phyloP scores from a whole-genome alignment of 2,329 filamentous ascomycete species.

The Fusarium falciforme region DNA sequence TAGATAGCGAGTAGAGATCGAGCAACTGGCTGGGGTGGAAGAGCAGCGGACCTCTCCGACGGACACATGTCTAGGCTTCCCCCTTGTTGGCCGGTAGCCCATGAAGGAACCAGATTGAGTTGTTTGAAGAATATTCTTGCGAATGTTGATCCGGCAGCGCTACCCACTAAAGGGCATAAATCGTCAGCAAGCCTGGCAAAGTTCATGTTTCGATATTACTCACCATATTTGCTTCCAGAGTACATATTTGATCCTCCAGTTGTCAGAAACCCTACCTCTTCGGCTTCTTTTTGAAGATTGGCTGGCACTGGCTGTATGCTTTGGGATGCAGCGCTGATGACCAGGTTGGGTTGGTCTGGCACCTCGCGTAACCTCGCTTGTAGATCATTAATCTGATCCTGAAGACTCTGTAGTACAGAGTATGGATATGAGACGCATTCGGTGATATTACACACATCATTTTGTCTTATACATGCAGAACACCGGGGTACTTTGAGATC shows the following conservation, averaged over 20 bases:
- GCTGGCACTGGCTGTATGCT: background rate
- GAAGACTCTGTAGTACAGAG: background rate
- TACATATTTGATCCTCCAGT: background rate
- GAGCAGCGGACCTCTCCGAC: conserved; percentile 13
- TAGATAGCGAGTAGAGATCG: conserved; percentile 29
- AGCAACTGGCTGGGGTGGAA: conserved; percentile 35
- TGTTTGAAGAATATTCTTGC: background rate
- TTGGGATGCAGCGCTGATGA: background rate
- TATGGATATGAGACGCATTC: conserved; percentile 27
- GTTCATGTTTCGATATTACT: background rate
- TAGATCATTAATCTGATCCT: background rate
- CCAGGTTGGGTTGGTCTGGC: background rate
- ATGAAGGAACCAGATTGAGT: background rate
- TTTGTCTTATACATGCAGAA: conserved; percentile 19
- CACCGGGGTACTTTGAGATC: conserved; percentile 23
- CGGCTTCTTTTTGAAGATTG: background rate
- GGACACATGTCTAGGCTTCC: background rate
- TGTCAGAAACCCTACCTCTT: background rate
- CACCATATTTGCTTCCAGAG: background rate
- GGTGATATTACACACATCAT: conserved; percentile 24
- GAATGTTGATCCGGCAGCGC: background rate
- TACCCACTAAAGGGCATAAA: background rate
- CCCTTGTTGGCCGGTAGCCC: background rate
- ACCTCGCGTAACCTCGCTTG: background rate
- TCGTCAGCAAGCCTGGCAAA: background rate